phyloP scores from a whole-genome alignment of 2,329 filamentous ascomycete genomes.

The Ophiostoma himal-ulmi region DNA sequence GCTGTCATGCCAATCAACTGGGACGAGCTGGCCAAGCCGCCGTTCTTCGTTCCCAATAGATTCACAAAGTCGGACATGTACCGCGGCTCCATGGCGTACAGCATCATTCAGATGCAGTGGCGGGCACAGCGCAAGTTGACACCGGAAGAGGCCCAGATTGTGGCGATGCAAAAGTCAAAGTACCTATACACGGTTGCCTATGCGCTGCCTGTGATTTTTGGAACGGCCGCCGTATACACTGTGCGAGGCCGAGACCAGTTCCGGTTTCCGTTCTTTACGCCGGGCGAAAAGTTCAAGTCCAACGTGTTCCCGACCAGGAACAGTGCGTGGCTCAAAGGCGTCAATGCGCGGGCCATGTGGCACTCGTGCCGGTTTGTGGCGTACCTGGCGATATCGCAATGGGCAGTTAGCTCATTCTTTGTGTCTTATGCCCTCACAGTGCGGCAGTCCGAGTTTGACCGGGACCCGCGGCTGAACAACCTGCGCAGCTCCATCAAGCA shows the following conservation, averaged over 20 bases:
- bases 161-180: constrained; percentile 24
- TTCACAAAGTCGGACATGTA: background rate
- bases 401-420: constrained; percentile 8
- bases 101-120: constrained; percentile 12
- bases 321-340: constrained; percentile 15
- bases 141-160: constrained; percentile 25
- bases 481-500: background rate
- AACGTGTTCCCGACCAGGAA: constrained; percentile 20
- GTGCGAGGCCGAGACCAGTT: constrained; percentile 23
- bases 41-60: constrained; percentile 18
- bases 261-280: constrained; percentile 26
- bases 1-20: constrained; percentile 24
- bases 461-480: background rate
- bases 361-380: constrained; percentile 22
- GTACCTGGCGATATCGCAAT: constrained; percentile 23
- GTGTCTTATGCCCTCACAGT: constrained; percentile 7
- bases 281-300: constrained; percentile 22
- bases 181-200: constrained; percentile 19
- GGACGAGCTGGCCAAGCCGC: constrained; percentile 22
- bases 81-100: constrained; percentile 20
- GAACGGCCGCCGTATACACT: constrained; percentile 15
- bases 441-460: no score
- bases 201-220: constrained; percentile 21
- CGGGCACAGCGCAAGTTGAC: constrained; percentile 24
- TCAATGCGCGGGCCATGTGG: constrained; percentile 22